These are phyloP conservation scores for Zygosaccharomyces lentus DNA, from an alignment of 805 yeast genomes.

Conservation along the genomic window DNA sequence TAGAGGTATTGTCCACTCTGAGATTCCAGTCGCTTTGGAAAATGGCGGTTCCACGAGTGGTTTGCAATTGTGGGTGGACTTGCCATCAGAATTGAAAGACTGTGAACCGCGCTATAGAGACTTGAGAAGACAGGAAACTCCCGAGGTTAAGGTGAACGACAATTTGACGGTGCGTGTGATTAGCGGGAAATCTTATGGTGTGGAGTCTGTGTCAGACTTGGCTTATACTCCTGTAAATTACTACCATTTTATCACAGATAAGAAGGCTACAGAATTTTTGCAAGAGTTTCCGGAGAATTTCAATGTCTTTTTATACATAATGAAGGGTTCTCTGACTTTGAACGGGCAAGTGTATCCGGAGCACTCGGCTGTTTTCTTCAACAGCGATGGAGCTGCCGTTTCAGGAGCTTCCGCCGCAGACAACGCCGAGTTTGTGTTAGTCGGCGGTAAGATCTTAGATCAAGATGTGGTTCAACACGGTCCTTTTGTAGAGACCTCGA, in stretches of 20 bases:
- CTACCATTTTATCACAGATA: conserved; percentile 59
- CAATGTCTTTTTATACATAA: conserved; percentile 65
- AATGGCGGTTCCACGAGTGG: conserved; percentile 55
- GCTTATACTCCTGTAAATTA: conserved; percentile 80
- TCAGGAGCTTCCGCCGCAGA: conserved; percentile 47
- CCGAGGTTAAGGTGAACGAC: conserved; percentile 61
- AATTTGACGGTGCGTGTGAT: conserved; percentile 61
- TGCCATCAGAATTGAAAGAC: conserved; percentile 60
- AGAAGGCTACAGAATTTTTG: conserved; percentile 54
- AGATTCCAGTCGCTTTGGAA: conserved; percentile 64
- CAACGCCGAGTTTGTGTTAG: conserved; percentile 59
- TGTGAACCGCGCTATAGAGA: conserved; percentile 75
- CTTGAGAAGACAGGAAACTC: conserved; percentile 64
- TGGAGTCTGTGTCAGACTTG: conserved; percentile 65
- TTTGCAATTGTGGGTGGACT: conserved; percentile 85
- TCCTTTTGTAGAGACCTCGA: conserved; percentile 78
- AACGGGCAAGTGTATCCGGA: conserved; percentile 42
- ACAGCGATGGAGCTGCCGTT: conserved; percentile 61
- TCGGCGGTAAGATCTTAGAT: conserved; percentile 70
- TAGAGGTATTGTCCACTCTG: conserved; percentile 78
- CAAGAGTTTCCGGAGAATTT: conserved; percentile 58
- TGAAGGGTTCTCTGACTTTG: conserved; percentile 55
- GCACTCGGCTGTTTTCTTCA: conserved; percentile 57
- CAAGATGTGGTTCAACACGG: conserved; percentile 84
- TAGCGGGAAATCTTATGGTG: conserved; percentile 72